A percentile compares a stretch with the other conserved stretches of the same genome.
Conservation (phyloP, 352 stramenopile species). For the Phytophthora pisi region DNA sequence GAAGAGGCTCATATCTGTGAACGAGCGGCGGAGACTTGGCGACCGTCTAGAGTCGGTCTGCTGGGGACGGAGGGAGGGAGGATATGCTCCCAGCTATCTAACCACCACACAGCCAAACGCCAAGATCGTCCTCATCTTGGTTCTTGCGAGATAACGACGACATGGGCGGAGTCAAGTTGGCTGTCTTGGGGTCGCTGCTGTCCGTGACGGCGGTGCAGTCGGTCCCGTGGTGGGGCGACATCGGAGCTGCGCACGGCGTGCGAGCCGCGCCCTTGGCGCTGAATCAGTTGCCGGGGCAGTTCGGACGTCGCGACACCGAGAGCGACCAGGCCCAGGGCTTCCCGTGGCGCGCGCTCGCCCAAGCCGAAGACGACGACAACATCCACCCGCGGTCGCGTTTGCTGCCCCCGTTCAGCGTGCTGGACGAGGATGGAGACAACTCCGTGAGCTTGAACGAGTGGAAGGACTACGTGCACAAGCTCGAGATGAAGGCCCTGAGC, state of each 20-base stretch:
- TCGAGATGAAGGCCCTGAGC: constrained; percentile 19
- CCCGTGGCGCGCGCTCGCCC: constrained; percentile 16
- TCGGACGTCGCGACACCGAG: constrained; percentile 15
- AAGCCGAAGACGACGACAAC: constrained; percentile 2
- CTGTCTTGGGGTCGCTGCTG: constrained; percentile 7
- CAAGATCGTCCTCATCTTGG: background rate
- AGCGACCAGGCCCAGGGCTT: constrained; percentile 4
- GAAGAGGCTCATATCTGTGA: constrained; percentile 12
- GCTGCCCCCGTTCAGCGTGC: constrained; percentile 25
- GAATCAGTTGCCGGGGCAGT: constrained; percentile 18
- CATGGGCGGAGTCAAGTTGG: constrained; percentile 13
- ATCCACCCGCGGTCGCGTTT: constrained; percentile 10
- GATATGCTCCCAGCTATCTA: background rate
- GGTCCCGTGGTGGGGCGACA: constrained; percentile 27
- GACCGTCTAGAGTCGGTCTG: constrained; percentile 14
- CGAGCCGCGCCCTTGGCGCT: constrained; percentile 14
- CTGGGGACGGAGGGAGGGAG: background rate
- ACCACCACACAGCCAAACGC: background rate
- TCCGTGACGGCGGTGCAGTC: constrained; percentile 13
- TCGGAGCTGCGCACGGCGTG: constrained; percentile 28
- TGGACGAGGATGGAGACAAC: constrained; percentile 33
- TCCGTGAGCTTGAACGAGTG: constrained; percentile 28
- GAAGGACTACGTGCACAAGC: constrained; percentile 31
- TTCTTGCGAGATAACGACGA: constrained; percentile 3
- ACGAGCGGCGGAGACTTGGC: constrained; percentile 15